Conservation (phyloP, 2,329 filamentous ascomycete species). For the Mycosphaerella sp. region DNA sequence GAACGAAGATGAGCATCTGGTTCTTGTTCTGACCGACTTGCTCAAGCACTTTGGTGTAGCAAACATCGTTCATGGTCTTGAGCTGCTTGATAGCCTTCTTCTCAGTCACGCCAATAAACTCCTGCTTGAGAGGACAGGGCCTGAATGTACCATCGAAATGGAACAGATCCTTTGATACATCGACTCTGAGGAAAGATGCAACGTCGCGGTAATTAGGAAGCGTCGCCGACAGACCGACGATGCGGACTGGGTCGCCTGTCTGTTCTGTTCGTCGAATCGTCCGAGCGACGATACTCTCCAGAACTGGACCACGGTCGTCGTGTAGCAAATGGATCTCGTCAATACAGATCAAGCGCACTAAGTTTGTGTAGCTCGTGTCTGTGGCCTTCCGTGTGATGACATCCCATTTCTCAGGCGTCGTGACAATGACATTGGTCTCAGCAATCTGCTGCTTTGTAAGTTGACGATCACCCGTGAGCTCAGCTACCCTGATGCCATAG, state of each 20-base stretch:
- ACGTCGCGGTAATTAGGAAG: conserved; percentile 96
- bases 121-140: conserved; percentile 89
- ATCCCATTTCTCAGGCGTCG: conserved; percentile 98
- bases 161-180: conserved; percentile 78
- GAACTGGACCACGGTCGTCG: conserved; percentile 90
- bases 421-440: conserved; percentile 96
- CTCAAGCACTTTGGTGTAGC: conserved; percentile 94
- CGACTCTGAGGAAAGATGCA: conserved; percentile 87
- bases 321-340: conserved; percentile 98
- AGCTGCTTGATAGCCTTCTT: conserved; percentile 98
- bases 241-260: conserved; percentile 84
- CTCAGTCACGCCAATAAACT: conserved; percentile 95
- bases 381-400: conserved; percentile 98
- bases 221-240: conserved; percentile 89
- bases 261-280: conserved; percentile 91
- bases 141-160: conserved; percentile 94
- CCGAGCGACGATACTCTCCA: conserved; percentile 93
- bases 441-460: conserved; percentile 98
- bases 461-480: conserved; percentile 94
- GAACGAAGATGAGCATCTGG: conserved; percentile 98
- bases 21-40: conserved; percentile 89
- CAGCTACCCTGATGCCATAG: conserved; percentile 88
- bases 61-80: conserved; percentile 99
- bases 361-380: conserved; percentile 91
- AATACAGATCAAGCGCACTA: conserved; percentile 94